Percentiles rank a stretch among this genome's conserved stretches.
Evolutionary conservation across 768 basidiomycete genomes (phyloP).

Genomic region (Naganishia onofrii): DNA sequence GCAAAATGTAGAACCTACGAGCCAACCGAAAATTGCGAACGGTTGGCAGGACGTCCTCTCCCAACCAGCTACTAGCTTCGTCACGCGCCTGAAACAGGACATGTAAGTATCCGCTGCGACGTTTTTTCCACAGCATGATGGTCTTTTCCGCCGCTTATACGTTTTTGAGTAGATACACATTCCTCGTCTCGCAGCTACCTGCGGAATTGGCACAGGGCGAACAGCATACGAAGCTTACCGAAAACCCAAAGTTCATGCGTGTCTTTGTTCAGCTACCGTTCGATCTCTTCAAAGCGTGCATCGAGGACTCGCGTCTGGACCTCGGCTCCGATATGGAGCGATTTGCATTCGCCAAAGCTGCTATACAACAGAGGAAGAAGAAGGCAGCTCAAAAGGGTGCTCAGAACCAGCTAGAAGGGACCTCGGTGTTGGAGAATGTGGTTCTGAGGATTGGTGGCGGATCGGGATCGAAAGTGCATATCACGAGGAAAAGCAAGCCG

Average conservation of each 20-base stretch:
- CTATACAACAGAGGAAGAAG: slow-evolving; percentile 75
- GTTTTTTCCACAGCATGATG: not conserved
- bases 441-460: slow-evolving; percentile 81
- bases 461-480: slow-evolving; percentile 69
- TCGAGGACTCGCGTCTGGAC: slow-evolving; percentile 40
- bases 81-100: slow-evolving; percentile 38
- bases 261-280: slow-evolving; percentile 74
- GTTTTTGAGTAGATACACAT: slow-evolving; percentile 30
- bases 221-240: slow-evolving; percentile 2
- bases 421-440: slow-evolving; percentile 65
- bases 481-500: slow-evolving; percentile 81
- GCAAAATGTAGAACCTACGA: not conserved
- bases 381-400: slow-evolving; percentile 60
- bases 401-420: slow-evolving; percentile 39
- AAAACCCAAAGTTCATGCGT: slow-evolving; percentile 34
- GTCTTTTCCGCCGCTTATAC: not conserved
- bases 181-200: slow-evolving; percentile 35
- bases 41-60: slow-evolving; percentile 22
- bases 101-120: slow-evolving; percentile 35
- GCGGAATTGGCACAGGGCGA: slow-evolving; percentile 12
- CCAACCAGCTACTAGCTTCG: slow-evolving; percentile 17
- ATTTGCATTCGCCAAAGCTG: slow-evolving; percentile 89
- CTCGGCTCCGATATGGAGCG: slow-evolving; percentile 74
- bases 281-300: slow-evolving; percentile 56
- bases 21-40: not conserved